A percentile compares a stretch with the other conserved stretches of the same genome.
phyloP scores from a whole-genome alignment of 2,329 filamentous ascomycete species.

The Pseudopyrenochaeta lycopersici region DNA sequence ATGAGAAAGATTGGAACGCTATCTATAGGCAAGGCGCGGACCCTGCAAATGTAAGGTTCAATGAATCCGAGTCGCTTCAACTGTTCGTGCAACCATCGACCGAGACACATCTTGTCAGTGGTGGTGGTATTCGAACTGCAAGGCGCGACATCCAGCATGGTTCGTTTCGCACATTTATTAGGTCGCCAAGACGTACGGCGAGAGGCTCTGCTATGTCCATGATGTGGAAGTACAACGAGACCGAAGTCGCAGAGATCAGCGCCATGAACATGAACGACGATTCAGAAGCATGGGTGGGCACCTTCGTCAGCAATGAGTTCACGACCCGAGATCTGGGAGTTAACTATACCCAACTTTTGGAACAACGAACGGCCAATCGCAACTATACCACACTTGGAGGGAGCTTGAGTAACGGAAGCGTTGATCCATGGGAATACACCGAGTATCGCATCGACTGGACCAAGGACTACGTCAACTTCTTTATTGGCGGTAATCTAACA shows the following conservation, averaged over 20 bases:
- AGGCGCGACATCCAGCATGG: slow-evolving; percentile 60
- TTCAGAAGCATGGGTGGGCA: slow-evolving; percentile 50
- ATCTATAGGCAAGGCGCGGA: slow-evolving; percentile 56
- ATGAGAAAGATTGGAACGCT: slow-evolving; percentile 59
- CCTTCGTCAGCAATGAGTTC: slow-evolving; percentile 51
- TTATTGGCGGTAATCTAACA: slow-evolving; percentile 50
- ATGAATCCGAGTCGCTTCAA: slow-evolving; percentile 46
- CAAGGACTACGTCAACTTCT: slow-evolving; percentile 53
- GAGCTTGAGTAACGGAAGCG: slow-evolving; percentile 37
- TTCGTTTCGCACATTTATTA: slow-evolving; percentile 56
- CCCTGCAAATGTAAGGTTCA: slow-evolving; percentile 50
- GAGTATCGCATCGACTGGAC: slow-evolving; percentile 61
- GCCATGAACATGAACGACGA: slow-evolving; percentile 56
- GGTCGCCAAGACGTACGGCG: slow-evolving; percentile 46
- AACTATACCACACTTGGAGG: slow-evolving; percentile 52
- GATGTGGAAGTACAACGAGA: slow-evolving; percentile 56
- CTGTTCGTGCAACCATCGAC: slow-evolving; percentile 46
- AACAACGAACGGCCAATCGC: slow-evolving; percentile 34
- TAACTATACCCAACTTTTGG: slow-evolving; percentile 52
- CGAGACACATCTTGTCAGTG: slow-evolving; percentile 53
- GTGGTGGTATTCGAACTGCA: slow-evolving; percentile 53
- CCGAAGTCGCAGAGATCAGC: slow-evolving; percentile 54
- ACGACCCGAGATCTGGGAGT: slow-evolving; percentile 47
- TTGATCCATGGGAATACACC: slow-evolving; percentile 55
- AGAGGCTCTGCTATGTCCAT: slow-evolving; percentile 58